A percentile compares a stretch with the other conserved stretches of the same genome.
phyloP scores from a whole-genome alignment of 2,329 filamentous ascomycete genomes.

The Botrytis medusae region DNA sequence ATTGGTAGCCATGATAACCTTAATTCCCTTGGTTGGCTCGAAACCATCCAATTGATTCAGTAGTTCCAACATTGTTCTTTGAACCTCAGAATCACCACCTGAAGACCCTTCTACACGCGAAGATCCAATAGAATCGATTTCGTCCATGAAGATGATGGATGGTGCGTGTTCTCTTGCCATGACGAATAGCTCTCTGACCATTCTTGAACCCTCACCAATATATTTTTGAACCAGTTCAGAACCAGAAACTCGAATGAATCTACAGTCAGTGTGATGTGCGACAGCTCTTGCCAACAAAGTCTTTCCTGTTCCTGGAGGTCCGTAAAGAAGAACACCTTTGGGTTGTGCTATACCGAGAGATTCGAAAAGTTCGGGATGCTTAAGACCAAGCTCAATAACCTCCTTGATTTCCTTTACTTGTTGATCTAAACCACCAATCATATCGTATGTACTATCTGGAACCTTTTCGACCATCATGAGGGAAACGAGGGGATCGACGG shows the following conservation, averaged over 20 bases:
- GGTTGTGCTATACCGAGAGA: slow-evolving; percentile 98
- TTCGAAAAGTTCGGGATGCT: slow-evolving; percentile 98
- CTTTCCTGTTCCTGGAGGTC: slow-evolving; percentile 95
- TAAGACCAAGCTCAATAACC: slow-evolving; percentile 96
- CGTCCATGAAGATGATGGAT: slow-evolving; percentile 99
- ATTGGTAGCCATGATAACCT: slow-evolving; percentile 99
- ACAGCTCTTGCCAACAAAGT: slow-evolving; percentile 93
- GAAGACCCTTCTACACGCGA: slow-evolving; percentile 94
- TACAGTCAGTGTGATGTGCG: slow-evolving; percentile 97
- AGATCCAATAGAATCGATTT: slow-evolving; percentile 98
- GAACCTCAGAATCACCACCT: slow-evolving; percentile 94
- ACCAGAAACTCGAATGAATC: slow-evolving; percentile 96
- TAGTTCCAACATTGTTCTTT: slow-evolving; percentile 97
- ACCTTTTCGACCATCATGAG: slow-evolving; percentile 99
- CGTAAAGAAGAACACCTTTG: slow-evolving; percentile 95
- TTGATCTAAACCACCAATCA: slow-evolving; percentile 98
- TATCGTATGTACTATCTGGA: slow-evolving; percentile 98
- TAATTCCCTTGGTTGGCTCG: slow-evolving; percentile 99
- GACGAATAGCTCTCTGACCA: slow-evolving; percentile 98
- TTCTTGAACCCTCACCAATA: slow-evolving; percentile 95
- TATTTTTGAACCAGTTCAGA: slow-evolving; percentile 98
- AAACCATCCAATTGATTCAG: slow-evolving; percentile 98
- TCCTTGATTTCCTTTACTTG: slow-evolving; percentile 99
- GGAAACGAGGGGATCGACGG: slow-evolving; percentile 95
- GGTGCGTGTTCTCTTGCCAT: slow-evolving; percentile 98